Conservation (phyloP, 192 early-diverging fungal species). For the Entomortierella parvispora region DNA sequence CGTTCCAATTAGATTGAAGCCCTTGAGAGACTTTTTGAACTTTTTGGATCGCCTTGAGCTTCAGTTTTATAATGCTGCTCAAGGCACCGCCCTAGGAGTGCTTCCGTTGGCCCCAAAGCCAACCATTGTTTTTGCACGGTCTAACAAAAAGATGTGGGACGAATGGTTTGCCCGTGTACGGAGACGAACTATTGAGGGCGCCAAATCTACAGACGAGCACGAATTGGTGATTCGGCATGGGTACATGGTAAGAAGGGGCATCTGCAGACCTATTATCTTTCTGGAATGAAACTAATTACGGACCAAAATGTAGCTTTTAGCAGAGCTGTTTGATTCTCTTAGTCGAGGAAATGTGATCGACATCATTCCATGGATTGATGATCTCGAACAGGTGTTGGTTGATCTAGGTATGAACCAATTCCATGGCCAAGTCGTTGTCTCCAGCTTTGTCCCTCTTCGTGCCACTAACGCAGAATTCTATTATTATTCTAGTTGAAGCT, state of each 20-base stretch:
- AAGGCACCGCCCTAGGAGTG: conserved; percentile 63
- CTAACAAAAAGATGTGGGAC: conserved; percentile 77
- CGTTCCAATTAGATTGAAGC: too few relatives aligned
- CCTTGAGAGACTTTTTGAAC: conserved; percentile 58
- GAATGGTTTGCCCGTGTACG: conserved; percentile 82
- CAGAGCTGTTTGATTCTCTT: conserved; percentile 33
- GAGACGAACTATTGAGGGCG: conserved; percentile 60
- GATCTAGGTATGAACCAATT: conserved; percentile 53
- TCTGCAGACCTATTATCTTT: too few relatives aligned
- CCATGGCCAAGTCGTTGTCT: too few relatives aligned
- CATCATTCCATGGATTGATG: conserved; percentile 41
- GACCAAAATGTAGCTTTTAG: conserved; percentile 13
- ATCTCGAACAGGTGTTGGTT: conserved; percentile 52
- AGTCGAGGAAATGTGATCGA: conserved; percentile 46
- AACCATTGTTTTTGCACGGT: conserved; percentile 74
- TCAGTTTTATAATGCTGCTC: conserved; percentile 72
- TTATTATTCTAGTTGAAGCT: conserved; percentile 29
- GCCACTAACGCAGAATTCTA: too few relatives aligned
- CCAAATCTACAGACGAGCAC: conserved; percentile 56
- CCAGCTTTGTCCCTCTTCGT: too few relatives aligned
- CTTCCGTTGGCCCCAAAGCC: conserved; percentile 71
- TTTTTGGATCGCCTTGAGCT: conserved; percentile 81
- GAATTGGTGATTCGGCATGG: conserved; percentile 52
- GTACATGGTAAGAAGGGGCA: conserved; percentile 47
- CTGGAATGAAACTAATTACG: background rate